Evolutionary conservation across 768 basidiomycete genomes (phyloP).

Genomic region (Agaricus sinodeliciosus): DNA sequence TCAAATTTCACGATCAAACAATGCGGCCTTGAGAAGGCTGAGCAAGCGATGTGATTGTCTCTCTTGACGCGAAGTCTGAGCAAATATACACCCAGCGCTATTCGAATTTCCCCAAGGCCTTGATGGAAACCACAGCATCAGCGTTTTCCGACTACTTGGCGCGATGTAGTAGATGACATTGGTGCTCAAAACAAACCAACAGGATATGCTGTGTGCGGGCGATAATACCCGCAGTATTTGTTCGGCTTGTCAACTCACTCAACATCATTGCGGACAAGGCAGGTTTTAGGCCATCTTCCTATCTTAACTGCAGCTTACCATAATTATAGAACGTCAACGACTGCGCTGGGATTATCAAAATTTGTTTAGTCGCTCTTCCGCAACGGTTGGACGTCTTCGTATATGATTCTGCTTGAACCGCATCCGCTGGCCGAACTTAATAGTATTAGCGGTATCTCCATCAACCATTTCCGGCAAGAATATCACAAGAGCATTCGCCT

Average conservation of each 20-base stretch:
- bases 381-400: slow-evolving; percentile 29
- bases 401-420: slow-evolving; percentile 19
- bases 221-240: slow-evolving; percentile 26
- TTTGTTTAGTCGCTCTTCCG: slow-evolving; percentile 26
- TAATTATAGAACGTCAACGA: slow-evolving; percentile 29
- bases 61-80: slow-evolving; percentile 25
- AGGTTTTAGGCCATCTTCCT: not conserved
- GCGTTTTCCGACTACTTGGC: slow-evolving; percentile 28
- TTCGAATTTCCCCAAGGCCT: slow-evolving; percentile 15
- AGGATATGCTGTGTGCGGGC: slow-evolving; percentile 35
- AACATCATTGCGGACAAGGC: slow-evolving; percentile 33
- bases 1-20: too few relatives aligned
- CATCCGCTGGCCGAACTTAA: not conserved
- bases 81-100: slow-evolving; percentile 19
- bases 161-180: slow-evolving; percentile 24
- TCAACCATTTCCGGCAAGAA: not conserved
- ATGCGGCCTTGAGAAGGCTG: too few relatives aligned
- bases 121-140: slow-evolving; percentile 10
- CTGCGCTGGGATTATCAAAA: slow-evolving; percentile 36
- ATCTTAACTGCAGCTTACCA: too few relatives aligned
- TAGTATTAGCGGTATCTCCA: not conserved
- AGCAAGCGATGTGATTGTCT: slow-evolving; percentile 21
- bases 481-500: too few relatives aligned
- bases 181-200: slow-evolving; percentile 25
- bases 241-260: slow-evolving; percentile 24